Base-by-base conservation (phyloP, 768 basidiomycete species). In the Pleurotus ostreatus region DNA sequence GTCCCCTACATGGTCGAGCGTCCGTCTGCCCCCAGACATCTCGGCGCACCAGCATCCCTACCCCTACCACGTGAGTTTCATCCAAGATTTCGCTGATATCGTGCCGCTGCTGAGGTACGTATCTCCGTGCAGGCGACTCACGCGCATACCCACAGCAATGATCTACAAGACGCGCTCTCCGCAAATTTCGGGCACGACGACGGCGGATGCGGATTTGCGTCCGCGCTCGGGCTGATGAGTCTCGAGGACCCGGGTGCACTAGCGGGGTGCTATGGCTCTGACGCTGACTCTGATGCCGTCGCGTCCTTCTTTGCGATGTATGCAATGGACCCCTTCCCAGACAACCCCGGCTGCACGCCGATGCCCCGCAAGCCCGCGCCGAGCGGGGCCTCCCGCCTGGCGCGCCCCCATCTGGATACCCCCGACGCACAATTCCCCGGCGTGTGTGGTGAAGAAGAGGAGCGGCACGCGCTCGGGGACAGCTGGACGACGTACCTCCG, bases 401-500 rank as follows among this genome's bases (percentile, higher is more conserved):
- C 20, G 20, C 20, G 20, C 20, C 30, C 59, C 64, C 45, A 58
- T 65, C 23, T 63, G 46, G 43, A 22, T 53, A 34, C 15, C 23
- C 43, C 20, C 9, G 15, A 43, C 20, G 7, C 41, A n/a, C 41
- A n/a, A 8, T 34, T 72, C 20, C 68, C 74, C 0, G 68, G 69
- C 67, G 74, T 55, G 79, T 20, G 20, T 20, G 20, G 20, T 20
- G 20, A 20, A 20, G 20, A 71, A 18, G 60, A 56, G 55, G 76
- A 71, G 54, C 63, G 69, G 51, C 70, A 75, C 49, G 85, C 88
- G 60, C 63, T 89, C 65, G 72, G 78, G 46, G 85, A 89, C 52
- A 82, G 88, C 59, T 91, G 88, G 89, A 88, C 78, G 68, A 74
- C 81, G 60, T 91, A 85, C 61, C 77, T 91, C 73, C 78, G 82